These are phyloP conservation scores for Malus sieversii DNA, from an alignment of 306 rosid species.

Conservation along the genomic window DNA sequence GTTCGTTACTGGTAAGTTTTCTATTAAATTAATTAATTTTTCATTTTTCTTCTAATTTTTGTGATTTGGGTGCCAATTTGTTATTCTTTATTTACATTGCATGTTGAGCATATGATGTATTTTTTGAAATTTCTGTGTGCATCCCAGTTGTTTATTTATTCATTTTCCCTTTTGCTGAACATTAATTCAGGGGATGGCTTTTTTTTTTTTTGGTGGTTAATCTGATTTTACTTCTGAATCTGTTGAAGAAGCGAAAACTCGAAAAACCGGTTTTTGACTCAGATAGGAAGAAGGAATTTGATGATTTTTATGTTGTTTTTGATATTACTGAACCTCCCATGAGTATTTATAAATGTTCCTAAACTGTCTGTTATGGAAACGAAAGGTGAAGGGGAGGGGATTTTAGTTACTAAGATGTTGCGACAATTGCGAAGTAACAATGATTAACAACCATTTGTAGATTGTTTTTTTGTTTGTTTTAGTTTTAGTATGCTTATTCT, in stretches of 20 bases:
- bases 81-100: not conserved
- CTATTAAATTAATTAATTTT: not conserved
- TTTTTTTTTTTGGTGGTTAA: not conserved
- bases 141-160: not conserved
- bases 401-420: not conserved
- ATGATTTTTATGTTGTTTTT: not conserved
- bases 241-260: not conserved
- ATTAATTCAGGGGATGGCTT: not conserved
- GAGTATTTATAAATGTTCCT: not conserved
- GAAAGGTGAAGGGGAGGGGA: not conserved
- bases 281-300: not conserved
- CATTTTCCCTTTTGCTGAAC: not conserved
- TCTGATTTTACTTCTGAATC: not conserved
- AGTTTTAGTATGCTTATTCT: not conserved
- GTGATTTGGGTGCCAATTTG: not conserved
- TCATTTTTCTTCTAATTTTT: not conserved
- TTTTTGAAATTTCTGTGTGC: not conserved
- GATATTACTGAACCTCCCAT: not conserved
- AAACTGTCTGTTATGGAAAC: not conserved
- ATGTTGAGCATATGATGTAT: not conserved
- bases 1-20: constrained; percentile 77
- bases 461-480: not conserved
- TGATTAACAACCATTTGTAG: not conserved
- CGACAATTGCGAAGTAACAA: not conserved
- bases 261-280: not conserved